A percentile compares a stretch with the other conserved stretches of the same genome.
phyloP scores from a whole-genome alignment of 2,329 filamentous ascomycete genomes.

The Aspergillus costaricaensis region DNA sequence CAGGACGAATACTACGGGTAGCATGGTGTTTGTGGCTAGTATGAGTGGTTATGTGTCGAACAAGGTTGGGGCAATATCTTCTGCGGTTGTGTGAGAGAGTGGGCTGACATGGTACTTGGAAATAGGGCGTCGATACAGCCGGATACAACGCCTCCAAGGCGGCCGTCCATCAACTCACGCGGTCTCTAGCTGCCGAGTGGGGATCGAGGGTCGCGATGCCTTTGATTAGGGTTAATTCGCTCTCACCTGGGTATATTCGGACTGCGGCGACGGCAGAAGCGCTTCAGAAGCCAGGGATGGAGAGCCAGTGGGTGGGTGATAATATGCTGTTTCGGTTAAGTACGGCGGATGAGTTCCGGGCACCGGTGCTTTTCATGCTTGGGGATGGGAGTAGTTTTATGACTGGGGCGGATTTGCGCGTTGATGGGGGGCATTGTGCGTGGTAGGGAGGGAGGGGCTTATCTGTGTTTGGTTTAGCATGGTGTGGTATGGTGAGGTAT shows the following conservation, averaged over 20 bases:
- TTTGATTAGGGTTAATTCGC: slow-evolving; percentile 24
- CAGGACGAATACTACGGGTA: slow-evolving; percentile 5
- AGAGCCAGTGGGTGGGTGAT: slow-evolving; percentile 19
- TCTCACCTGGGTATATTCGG: slow-evolving; percentile 25
- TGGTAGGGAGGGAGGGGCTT: not conserved
- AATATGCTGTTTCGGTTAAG: slow-evolving; percentile 27
- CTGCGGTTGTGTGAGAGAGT: no score
- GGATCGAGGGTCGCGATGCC: slow-evolving; percentile 29
- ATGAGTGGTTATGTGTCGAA: slow-evolving; percentile 25
- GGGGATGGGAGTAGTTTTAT: slow-evolving; percentile 39
- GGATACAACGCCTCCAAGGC: slow-evolving; percentile 52
- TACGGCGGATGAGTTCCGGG: slow-evolving; percentile 33
- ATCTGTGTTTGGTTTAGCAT: no score
- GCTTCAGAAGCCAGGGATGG: slow-evolving; percentile 20
- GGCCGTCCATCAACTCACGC: slow-evolving; percentile 48
- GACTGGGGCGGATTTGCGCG: slow-evolving; percentile 36
- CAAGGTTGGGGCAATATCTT: slow-evolving; percentile 8
- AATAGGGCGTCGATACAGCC: slow-evolving; percentile 18
- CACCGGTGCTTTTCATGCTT: slow-evolving; percentile 33
- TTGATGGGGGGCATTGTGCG: slow-evolving; percentile 32
- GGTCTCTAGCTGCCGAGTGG: slow-evolving; percentile 51
- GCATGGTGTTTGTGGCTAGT: slow-evolving; percentile 24
- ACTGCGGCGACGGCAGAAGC: slow-evolving; percentile 19
- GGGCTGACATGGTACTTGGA: not conserved
- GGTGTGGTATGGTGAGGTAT: no score